Evolutionary conservation across 108 stramenopile species (phyloP), one percentile per base, ranked within the genome.

Genomic region (Skeletonema menzelii): DNA sequence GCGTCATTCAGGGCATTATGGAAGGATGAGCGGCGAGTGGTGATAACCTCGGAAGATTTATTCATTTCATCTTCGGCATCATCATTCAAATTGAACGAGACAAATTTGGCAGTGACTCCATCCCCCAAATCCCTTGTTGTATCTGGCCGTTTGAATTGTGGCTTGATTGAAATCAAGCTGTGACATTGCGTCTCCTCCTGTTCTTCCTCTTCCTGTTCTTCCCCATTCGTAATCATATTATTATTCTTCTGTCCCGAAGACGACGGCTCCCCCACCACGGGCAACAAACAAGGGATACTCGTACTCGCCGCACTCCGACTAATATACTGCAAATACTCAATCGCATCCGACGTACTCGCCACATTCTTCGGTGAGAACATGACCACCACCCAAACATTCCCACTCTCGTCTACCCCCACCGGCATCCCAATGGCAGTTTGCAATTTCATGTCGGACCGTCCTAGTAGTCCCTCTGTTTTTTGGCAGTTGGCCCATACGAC

Each of bases 341-440:
- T 77, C 11, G 92, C 91, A 78, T 96, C 91, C 19, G 80, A 79
- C 3, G 86, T 86, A 59, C 89, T 93, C 72, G 86, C 79, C 32
- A 96, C 86, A 82, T 89, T 93, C 59, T 91, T 89, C 3, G 95
- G 92, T 24, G 88, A 88, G 80, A 93, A 96, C 95, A 96, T 96
- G 47, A 96, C 91, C 30, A 96, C 95, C 11, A 96, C 87, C 71
- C 95, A 96, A 83, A 96, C 93, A 65, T 96, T 91, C 10, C 95
- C 95, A 31, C 76, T 56, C 8, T 78, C 78, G 61, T 96, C 95
- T 17, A 96, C 78, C 8, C 92, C 95, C 15, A 97, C 94, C 42
- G 98, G 98, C 86, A 97, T 93, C 20, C 98, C 97, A 10, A 98
- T 96, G 27, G 98, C 98, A 22, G 98, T 97, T 56, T 97, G 96